These are phyloP conservation scores for Candida taoyuanica DNA, from an alignment of 805 yeast species.

Conservation along the genomic window DNA sequence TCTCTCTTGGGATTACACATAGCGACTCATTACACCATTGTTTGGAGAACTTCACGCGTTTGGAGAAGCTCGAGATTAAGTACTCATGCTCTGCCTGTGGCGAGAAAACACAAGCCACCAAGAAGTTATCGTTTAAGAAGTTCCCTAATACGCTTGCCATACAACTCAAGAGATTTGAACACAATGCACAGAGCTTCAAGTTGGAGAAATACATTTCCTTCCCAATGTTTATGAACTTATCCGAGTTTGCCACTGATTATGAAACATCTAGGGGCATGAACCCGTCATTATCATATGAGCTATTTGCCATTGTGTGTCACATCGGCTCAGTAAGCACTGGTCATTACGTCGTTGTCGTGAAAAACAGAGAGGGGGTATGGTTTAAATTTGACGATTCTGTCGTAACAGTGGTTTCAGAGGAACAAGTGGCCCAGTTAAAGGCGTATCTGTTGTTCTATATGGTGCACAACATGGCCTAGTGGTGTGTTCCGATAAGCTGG, in stretches of 20 bases:
- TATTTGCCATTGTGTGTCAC: constrained; percentile 84
- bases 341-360: constrained; percentile 80
- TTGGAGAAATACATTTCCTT: constrained; percentile 69
- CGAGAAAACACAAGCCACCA: constrained; percentile 58
- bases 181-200: constrained; percentile 43
- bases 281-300: constrained; percentile 59
- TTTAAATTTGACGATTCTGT: constrained; percentile 86
- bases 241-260: constrained; percentile 42
- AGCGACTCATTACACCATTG: constrained; percentile 52
- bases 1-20: constrained; percentile 68
- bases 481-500: no score
- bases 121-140: constrained; percentile 62
- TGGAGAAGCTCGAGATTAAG: constrained; percentile 70
- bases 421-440: constrained; percentile 61
- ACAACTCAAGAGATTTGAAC: constrained; percentile 70
- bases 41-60: constrained; percentile 68
- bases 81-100: constrained; percentile 69
- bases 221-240: constrained; percentile 71
- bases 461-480: constrained; percentile 28
- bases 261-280: constrained; percentile 19
- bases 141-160: constrained; percentile 77
- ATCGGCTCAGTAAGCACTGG: constrained; percentile 94
- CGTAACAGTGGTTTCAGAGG: constrained; percentile 59
- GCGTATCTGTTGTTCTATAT: constrained; percentile 81
- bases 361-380: constrained; percentile 76